phyloP scores from a whole-genome alignment of 352 stramenopile species.

The Halophytophthora polymorphica region DNA sequence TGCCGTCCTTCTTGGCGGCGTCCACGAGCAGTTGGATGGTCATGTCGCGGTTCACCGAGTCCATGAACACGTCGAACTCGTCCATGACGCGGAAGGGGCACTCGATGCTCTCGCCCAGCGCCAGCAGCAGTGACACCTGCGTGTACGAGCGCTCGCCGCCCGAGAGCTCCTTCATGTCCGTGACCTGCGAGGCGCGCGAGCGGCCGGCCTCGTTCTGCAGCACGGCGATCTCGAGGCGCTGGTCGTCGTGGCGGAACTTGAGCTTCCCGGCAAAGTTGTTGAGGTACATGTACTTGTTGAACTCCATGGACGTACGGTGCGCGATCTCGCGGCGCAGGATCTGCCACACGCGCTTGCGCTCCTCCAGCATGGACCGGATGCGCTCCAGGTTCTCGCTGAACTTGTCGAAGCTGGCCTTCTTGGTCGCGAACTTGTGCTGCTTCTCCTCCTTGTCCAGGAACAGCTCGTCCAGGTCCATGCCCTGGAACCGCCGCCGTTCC shows the following conservation, averaged over 20 bases:
- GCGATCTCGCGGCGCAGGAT: conserved; percentile 78
- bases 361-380: conserved; percentile 73
- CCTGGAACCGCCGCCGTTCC: conserved; percentile 72
- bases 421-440: conserved; percentile 60
- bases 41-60: conserved; percentile 95
- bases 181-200: conserved; percentile 84
- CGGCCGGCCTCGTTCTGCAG: conserved; percentile 73
- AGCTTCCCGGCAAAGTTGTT: conserved; percentile 86
- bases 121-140: conserved; percentile 95
- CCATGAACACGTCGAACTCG: conserved; percentile 99
- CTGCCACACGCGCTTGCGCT: conserved; percentile 73
- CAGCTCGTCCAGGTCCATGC: conserved; percentile 81
- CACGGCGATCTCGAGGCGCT: conserved; percentile 76
- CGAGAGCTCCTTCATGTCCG: conserved; percentile 96
- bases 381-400: conserved; percentile 59
- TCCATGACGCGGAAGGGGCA: conserved; percentile 97
- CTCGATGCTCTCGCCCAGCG: conserved; percentile 89
- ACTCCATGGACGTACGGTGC: conserved; percentile 70
- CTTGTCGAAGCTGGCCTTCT: conserved; percentile 58
- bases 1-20: conserved; percentile 66
- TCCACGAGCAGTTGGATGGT: conserved; percentile 94
- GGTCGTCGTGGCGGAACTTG: conserved; percentile 74
- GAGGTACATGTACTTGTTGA: conserved; percentile 82
- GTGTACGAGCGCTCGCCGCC: conserved; percentile 96
- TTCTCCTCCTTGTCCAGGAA: conserved; percentile 74